Conservation (phyloP, 192 early-diverging fungal genomes). For the Coemansia sp. region DNA sequence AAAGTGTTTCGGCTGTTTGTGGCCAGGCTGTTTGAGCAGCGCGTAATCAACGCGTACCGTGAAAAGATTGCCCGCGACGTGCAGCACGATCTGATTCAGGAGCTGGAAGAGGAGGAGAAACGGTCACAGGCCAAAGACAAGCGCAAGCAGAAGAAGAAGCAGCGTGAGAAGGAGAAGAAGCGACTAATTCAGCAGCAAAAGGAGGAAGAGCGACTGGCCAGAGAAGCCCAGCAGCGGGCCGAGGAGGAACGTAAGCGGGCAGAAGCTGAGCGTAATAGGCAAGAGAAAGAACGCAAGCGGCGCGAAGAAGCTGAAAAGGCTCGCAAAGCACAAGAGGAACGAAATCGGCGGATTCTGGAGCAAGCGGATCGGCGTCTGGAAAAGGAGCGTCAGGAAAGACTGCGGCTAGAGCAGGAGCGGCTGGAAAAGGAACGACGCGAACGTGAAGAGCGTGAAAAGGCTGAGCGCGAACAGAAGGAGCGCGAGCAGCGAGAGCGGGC, state of each 20-base stretch:
- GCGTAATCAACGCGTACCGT: constrained; percentile 87
- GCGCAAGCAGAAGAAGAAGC: constrained; percentile 70
- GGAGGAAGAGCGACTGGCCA: constrained; percentile 39
- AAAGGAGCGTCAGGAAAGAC: constrained; percentile 20
- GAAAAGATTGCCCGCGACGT: constrained; percentile 92
- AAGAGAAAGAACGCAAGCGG: constrained; percentile 25
- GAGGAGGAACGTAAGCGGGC: constrained; percentile 38
- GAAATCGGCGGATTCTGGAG: constrained; percentile 43
- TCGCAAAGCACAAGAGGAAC: constrained; percentile 40
- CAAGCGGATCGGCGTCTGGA: constrained; percentile 45
- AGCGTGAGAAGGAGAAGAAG: constrained; percentile 61
- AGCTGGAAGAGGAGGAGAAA: constrained; percentile 84
- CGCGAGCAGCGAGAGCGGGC: constrained; percentile 1
- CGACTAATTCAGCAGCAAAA: constrained; percentile 37
- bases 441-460: constrained; percentile 5
- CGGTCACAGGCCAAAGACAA: constrained; percentile 57
- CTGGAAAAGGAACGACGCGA: constrained; percentile 8
- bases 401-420: constrained; percentile 21
- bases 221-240: constrained; percentile 23
- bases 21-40: constrained; percentile 95
- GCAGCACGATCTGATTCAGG: constrained; percentile 80
- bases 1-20: constrained; percentile 96
- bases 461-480: constrained; percentile 7
- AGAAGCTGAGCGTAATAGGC: constrained; percentile 21
- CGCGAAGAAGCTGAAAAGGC: constrained; percentile 27